Base-by-base conservation (phyloP, 495 filamentous ascomycete species). In the Penicillium atrosanguineum region DNA sequence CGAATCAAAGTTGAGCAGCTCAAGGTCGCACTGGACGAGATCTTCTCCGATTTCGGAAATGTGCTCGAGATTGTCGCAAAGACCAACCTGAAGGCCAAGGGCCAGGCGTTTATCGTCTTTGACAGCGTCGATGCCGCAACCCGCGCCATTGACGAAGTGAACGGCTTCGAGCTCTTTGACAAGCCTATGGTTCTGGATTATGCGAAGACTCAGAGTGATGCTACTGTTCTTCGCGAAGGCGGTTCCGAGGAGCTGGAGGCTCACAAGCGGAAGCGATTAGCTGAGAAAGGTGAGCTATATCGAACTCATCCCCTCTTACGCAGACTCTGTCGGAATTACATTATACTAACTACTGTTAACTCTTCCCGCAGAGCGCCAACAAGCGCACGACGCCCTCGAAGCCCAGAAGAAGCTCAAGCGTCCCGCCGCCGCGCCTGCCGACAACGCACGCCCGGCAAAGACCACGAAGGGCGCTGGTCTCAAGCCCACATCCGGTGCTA, bases 61-160 rank as follows among this genome's bases (percentile, higher is more conserved):
- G 81, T 99, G 61, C 74, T 97, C 61, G 94, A 99, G 53, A 83
- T 99, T 52, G 83, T 97, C 49, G 91, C 91, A 37, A 97, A 97
- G 78, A 87, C 79, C 43, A 96, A 93, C 66, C 76, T 97, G 31
- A 91, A 89, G 64, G 88, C 90, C 50, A 96, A 95, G 70, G 94
- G 94, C 41, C 94, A 99, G 73, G 94, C 94, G 6, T 99, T 99
- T 69, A 75, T 99, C 50, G 92, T 99, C 48, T 97, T 91, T 70
- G 91, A 95, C 58, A 83, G 76, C 46, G 74, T 83, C 23, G 85
- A 91, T 40, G 79, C 87, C 0, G 94, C 91, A 7, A 76, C 81
- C 52, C 79, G 83, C 40, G 94, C 94, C 15, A 88, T 96, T 54
- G 87, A 94, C 20, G 90, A 95, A 53, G 77, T 96, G 58, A 88